Evolutionary conservation across 2,329 filamentous ascomycete species (phyloP), one percentile per base, ranked within the genome.

Genomic region (Monascus ruber): DNA sequence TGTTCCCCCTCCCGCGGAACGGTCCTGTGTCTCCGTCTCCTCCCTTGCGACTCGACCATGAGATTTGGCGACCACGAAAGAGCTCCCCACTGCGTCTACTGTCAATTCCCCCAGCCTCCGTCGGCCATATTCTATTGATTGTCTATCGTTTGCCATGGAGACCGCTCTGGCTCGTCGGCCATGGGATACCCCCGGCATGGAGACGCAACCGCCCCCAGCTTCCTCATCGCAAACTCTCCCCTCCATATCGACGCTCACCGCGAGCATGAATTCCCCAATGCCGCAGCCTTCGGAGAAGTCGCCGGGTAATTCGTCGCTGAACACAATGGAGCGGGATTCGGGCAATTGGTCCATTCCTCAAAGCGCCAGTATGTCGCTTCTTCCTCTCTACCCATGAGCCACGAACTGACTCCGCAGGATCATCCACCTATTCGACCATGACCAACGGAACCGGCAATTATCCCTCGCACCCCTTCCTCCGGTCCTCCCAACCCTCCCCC

Each of bases 301-400:
- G 1, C 63, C 62, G 6, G 60, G 58, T 17, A 59, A 65, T 38
- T 50, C 60, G 6, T 66, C 65, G 4, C 48, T 68, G 44, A 66
- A 63, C 39, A 66, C 65, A 9, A 60, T 66, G 42, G 68, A 72
- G 52, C 70, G 73, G 43, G 73, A 76, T 53, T 77, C 73, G 24
- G 73, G 74, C 43, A 74, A 71, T 53, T 77, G 73, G 73, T 74
- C 73, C 38, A 71, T 74, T 50, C 70, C 73, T 42, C 73, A 73
- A 49, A 74, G 72, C 56, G 72, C 73, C 53, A 70, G 73, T 74
- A 60, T 54, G 66, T 55, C 28, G 41, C 39, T 54, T 38, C 32
- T 29, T 37, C 37, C 33, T 42, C 33, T 34, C 33, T 40, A 25
- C 27, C 25, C n/a, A 10, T 42, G 35, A 36, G 34, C 38, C 39